phyloP scores from a whole-genome alignment of 1,139 yeast genomes.

The Kurtzmaniella natalensis region DNA sequence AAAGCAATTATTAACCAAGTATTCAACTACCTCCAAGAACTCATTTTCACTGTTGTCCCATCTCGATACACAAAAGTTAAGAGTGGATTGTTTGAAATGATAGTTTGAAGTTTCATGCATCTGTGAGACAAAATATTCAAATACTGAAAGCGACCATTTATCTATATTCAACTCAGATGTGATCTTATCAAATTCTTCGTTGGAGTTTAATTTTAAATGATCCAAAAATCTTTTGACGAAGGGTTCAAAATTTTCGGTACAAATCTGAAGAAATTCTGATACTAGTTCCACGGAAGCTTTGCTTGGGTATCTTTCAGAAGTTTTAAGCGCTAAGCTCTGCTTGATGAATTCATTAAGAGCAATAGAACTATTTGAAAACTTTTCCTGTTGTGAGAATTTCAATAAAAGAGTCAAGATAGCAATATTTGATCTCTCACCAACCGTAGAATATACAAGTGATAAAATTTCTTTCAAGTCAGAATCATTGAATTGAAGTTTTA shows the following conservation, averaged over 20 bases:
- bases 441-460: conserved; percentile 18
- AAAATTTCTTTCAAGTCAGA: conserved; percentile 20
- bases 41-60: conserved; percentile 15
- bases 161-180: conserved; percentile 18
- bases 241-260: conserved; percentile 19
- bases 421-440: conserved; percentile 19
- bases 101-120: conserved; percentile 34
- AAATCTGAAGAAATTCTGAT: conserved; percentile 22
- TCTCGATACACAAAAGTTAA: conserved; percentile 15
- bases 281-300: conserved; percentile 20
- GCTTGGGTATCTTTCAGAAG: conserved; percentile 8
- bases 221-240: conserved; percentile 34
- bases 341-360: not conserved
- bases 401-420: conserved; percentile 18
- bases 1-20: conserved; percentile 19
- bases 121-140: conserved; percentile 28
- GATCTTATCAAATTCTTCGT: conserved; percentile 22
- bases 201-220: conserved; percentile 24
- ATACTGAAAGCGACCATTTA: conserved; percentile 27
- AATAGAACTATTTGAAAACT: conserved; percentile 11
- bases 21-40: conserved; percentile 11
- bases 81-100: conserved; percentile 21
- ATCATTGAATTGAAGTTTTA: not conserved
- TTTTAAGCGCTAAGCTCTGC: conserved; percentile 1
- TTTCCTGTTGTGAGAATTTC: conserved; percentile 8